Conservation (phyloP, 2,329 filamentous ascomycete species). For the Endothia cerciana region DNA sequence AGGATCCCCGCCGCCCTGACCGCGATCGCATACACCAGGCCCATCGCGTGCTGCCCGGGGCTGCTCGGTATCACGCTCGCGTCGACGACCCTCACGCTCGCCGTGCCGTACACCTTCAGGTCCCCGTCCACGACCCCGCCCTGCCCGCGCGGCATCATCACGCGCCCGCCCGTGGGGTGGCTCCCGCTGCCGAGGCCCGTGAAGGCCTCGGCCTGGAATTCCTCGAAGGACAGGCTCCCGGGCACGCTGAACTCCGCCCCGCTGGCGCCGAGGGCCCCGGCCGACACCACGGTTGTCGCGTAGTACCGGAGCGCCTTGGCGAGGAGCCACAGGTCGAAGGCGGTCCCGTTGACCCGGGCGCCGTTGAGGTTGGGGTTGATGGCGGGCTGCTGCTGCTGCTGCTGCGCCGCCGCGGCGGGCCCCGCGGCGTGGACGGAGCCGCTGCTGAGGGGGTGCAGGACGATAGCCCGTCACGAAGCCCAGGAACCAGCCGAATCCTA, state of each 20-base stretch:
- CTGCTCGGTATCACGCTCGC: slow-evolving; percentile 11
- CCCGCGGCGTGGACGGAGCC: slow-evolving; percentile 13
- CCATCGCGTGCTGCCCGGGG: slow-evolving; percentile 6
- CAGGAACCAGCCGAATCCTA: slow-evolving; percentile 10
- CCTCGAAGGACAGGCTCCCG: neutral
- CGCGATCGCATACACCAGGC: slow-evolving; percentile 6
- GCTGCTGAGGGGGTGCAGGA: slow-evolving; percentile 18
- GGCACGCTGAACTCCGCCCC: slow-evolving; percentile 7
- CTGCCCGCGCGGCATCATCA: slow-evolving; percentile 22
- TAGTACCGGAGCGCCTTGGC: slow-evolving; percentile 11
- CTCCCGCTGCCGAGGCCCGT: neutral
- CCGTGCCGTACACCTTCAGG: slow-evolving; percentile 24
- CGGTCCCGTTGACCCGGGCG: slow-evolving; percentile 6
- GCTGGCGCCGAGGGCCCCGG: neutral
- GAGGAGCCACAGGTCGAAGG: slow-evolving; percentile 9
- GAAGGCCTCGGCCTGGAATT: neutral
- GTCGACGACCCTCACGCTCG: slow-evolving; percentile 22
- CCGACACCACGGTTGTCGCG: slow-evolving; percentile 2
- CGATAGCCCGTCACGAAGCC: slow-evolving; percentile 4
- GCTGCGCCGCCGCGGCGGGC: neutral
- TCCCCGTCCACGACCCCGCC: slow-evolving; percentile 23
- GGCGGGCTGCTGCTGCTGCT: neutral
- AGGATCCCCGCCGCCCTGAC: slow-evolving; percentile 3
- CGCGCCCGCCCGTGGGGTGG: slow-evolving; percentile 19
- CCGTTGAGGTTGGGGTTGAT: slow-evolving; percentile 13